Evolutionary conservation across 371 early-diverging fungal genomes (phyloP), one percentile per base, ranked within the genome.

Genomic region (Chytridium lagenaria): DNA sequence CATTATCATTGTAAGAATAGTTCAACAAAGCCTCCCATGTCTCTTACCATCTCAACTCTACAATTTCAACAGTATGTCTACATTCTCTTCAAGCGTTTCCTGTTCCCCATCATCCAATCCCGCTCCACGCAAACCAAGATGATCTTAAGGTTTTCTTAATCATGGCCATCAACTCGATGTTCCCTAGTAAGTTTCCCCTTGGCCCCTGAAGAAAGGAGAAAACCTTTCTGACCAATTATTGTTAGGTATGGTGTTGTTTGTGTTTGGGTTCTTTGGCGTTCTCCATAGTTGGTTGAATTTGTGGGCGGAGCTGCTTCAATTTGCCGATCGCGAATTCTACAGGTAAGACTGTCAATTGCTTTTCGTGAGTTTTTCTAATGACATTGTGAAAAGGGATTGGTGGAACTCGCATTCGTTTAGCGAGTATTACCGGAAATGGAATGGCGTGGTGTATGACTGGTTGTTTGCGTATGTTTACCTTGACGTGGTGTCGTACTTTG

Each of bases 391-490:
- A 44, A 64, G 70, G 34, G 76, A 78, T 49, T 86, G 86, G 86
- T 86, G 86, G 86, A 85, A 86, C 76, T 77, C 81, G 26, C 39
- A 55, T 15, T 67, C 77, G 3, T 77, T 80, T n/a, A 71, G 50
- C 31, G 81, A 81, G 51, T 86, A 80, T 72, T 86, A 84, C 81
- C 70, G 79, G 23, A 69, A 75, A 49, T 86, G 86, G 86, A 86
- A 86, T 73, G 72, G 75, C 19, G 80, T 77, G 50, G 86, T 86
- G 44, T 77, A 86, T 61, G 71, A 74, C 1, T 86, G 83, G 77
- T 69, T 83, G 33, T 82, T 81, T 68, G 73, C 71, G 31, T 80
- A 84, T 51, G 63, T 83, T 3, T 80, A 84, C 70, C 36, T 40
- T 2, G 77, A 79, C 12, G 55, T 81, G 28, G 61, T 79, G 5